These are phyloP conservation scores for Paecilomyces niveus DNA, from an alignment of 2,329 filamentous ascomycete genomes.

Conservation along the genomic window DNA sequence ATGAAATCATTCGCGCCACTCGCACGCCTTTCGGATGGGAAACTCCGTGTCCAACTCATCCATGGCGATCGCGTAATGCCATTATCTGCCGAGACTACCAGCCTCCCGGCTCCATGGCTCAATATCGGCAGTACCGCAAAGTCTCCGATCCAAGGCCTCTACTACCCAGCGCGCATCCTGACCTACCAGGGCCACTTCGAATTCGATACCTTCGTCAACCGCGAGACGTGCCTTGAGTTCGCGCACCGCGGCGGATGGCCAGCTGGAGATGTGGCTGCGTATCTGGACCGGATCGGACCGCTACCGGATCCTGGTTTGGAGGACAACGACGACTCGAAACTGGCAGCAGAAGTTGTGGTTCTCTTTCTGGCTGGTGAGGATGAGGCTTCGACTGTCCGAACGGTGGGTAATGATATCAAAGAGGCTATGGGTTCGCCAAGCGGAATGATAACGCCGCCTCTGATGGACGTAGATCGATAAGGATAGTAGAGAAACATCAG, in stretches of 20 bases:
- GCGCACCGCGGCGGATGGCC: slow-evolving; percentile 16
- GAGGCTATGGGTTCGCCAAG: neutral
- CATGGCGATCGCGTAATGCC: slow-evolving; percentile 24
- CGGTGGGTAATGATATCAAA: neutral
- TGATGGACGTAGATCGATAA: neutral
- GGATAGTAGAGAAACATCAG: neutral
- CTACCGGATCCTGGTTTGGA: slow-evolving; percentile 9
- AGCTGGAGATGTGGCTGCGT: slow-evolving; percentile 6
- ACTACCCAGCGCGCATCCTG: slow-evolving; percentile 19
- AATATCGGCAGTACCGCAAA: slow-evolving; percentile 19
- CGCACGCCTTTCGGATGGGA: neutral
- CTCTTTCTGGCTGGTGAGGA: slow-evolving; percentile 21
- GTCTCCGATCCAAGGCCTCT: slow-evolving; percentile 24
- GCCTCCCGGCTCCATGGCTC: slow-evolving; percentile 20
- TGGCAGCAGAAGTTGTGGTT: slow-evolving; percentile 26
- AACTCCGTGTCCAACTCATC: slow-evolving; percentile 25
- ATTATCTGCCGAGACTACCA: slow-evolving; percentile 2
- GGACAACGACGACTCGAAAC: slow-evolving; percentile 23
- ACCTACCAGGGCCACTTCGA: slow-evolving; percentile 28
- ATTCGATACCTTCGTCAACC: slow-evolving; percentile 20
- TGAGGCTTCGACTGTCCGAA: neutral
- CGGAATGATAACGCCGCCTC: neutral
- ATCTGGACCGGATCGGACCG: slow-evolving; percentile 14
- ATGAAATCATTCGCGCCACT: slow-evolving; percentile 8
- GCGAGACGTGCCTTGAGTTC: slow-evolving; percentile 17